These are phyloP conservation scores for Asterochloris erici DNA, from an alignment of 139 green algal genomes.

Conservation along the genomic window DNA sequence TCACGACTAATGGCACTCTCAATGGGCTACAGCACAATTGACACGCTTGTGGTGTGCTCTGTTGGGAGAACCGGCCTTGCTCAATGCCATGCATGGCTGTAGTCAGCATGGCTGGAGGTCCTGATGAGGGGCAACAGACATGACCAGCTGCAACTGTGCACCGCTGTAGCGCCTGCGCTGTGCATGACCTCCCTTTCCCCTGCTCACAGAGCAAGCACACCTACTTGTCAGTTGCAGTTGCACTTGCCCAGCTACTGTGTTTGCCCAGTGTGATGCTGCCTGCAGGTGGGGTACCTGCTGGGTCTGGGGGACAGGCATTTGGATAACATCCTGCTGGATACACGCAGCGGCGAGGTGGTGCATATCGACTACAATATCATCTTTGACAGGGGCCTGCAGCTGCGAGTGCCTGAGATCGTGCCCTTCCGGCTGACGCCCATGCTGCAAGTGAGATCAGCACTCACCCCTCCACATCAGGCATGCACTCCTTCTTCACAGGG, in stretches of 20 bases:
- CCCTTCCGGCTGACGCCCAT: conserved; percentile 83
- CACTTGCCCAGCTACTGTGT: background rate
- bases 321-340: conserved; percentile 88
- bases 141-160: too few species aligned
- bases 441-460: conserved; percentile 28
- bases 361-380: conserved; percentile 73
- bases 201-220: too few species aligned
- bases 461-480: too few species aligned
- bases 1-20: too few species aligned
- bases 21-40: too few species aligned
- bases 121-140: too few species aligned
- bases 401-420: conserved; percentile 87
- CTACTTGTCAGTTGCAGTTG: background rate
- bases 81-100: too few species aligned
- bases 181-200: too few species aligned
- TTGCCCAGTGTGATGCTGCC: background rate
- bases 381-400: conserved; percentile 61
- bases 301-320: conserved; percentile 87
- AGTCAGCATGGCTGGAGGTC: too few species aligned
- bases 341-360: conserved; percentile 46
- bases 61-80: too few species aligned
- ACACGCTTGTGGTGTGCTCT: too few species aligned
- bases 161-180: too few species aligned
- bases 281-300: conserved; percentile 73
- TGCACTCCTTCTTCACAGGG: conserved; percentile 48